phyloP scores from a whole-genome alignment of 1,139 yeast genomes.

The Debaryomyces sp. region DNA sequence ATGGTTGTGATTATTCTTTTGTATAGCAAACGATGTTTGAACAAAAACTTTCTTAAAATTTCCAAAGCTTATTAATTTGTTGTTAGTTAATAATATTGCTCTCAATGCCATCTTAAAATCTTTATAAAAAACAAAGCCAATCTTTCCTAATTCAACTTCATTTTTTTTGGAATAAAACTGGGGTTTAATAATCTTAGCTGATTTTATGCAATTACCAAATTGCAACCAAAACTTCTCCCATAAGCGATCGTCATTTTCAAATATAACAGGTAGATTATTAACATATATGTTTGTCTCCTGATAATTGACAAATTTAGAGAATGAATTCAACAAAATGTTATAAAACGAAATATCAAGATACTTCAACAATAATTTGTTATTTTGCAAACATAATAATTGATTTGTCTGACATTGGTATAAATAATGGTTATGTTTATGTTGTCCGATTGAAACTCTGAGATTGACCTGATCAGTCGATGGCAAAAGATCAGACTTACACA shows the following conservation, averaged over 20 bases:
- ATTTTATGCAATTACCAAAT: constrained; percentile 42
- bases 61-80: constrained; percentile 25
- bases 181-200: constrained; percentile 49
- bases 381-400: constrained; percentile 9
- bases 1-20: constrained; percentile 21
- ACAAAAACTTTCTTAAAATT: constrained; percentile 27
- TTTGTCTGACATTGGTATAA: constrained; percentile 22
- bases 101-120: constrained; percentile 41
- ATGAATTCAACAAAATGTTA: constrained; percentile 13
- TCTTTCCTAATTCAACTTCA: constrained; percentile 32
- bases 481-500: constrained; percentile 4
- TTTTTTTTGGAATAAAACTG: constrained; percentile 32
- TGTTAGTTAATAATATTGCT: constrained; percentile 44
- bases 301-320: constrained; percentile 32
- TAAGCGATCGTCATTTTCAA: constrained; percentile 40
- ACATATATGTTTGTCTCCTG: constrained; percentile 66
- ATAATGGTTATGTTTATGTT: constrained; percentile 42
- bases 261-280: constrained; percentile 49
- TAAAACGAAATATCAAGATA: constrained; percentile 12
- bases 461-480: constrained; percentile 8
- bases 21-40: constrained; percentile 47
- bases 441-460: constrained; percentile 37
- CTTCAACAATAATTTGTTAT: constrained; percentile 6
- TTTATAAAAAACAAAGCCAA: constrained; percentile 46
- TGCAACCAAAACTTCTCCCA: constrained; percentile 47